These are phyloP conservation scores for Porodaedalea pini DNA, from an alignment of 1,284 basidiomycete genomes.

Conservation along the genomic window DNA sequence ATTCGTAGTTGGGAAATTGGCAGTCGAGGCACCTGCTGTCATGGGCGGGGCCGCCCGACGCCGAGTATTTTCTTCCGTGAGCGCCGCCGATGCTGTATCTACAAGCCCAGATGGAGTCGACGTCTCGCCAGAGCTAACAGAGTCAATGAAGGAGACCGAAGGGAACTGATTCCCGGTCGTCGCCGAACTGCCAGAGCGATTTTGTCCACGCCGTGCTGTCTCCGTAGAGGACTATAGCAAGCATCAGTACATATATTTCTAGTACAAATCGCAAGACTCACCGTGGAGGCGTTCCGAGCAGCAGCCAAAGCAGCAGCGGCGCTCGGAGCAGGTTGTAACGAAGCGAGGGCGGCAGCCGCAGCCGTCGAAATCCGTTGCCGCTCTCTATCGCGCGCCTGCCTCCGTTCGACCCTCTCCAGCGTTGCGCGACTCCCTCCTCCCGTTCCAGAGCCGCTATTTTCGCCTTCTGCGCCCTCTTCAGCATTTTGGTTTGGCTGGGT, in stretches of 20 bases:
- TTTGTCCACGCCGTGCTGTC: neutral
- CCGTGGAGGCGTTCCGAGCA: conserved; percentile 4
- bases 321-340: conserved; percentile 4
- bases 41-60: too few relatives aligned
- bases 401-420: conserved; percentile 3
- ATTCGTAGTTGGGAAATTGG: neutral
- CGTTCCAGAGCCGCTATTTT: neutral
- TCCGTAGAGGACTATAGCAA: neutral
- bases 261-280: neutral
- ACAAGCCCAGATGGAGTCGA: neutral
- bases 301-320: neutral
- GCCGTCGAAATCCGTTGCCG: conserved; percentile 4
- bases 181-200: neutral
- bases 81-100: too few relatives aligned
- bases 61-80: too few relatives aligned
- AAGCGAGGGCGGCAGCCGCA: conserved; percentile 2
- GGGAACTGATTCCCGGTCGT: neutral
- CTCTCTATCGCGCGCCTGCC: conserved; percentile 11
- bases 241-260: neutral
- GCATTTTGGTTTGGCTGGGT: neutral
- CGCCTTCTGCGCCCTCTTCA: neutral
- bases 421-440: neutral
- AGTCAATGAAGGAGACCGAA: neutral
- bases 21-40: neutral
- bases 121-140: too few relatives aligned